phyloP scores from a whole-genome alignment of 2,329 filamentous ascomycete genomes.

The Paracamarosporium sp. region DNA sequence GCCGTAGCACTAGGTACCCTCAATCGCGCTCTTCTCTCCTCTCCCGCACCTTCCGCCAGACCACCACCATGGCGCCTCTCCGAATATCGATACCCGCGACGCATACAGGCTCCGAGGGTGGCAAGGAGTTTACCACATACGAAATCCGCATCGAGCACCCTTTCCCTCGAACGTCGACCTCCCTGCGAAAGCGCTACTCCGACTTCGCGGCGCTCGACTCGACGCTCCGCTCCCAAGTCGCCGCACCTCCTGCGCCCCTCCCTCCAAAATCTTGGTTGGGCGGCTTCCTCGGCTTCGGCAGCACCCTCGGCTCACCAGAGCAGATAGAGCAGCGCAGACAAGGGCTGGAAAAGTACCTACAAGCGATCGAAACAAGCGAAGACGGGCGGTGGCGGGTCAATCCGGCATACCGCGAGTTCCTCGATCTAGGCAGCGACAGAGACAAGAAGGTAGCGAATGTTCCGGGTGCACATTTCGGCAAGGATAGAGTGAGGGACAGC shows the following conservation, averaged over 20 bases:
- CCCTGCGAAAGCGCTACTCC: constrained; percentile 81
- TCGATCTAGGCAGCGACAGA: constrained; percentile 61
- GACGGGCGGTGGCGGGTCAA: constrained; percentile 79
- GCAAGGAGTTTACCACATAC: constrained; percentile 77
- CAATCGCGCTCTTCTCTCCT: background rate
- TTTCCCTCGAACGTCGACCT: constrained; percentile 76
- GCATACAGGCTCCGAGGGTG: constrained; percentile 56
- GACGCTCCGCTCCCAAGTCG: constrained; percentile 65
- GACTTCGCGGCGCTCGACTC: constrained; percentile 75
- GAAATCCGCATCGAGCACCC: constrained; percentile 79
- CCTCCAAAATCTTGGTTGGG: constrained; percentile 81
- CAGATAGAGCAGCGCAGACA: constrained; percentile 74
- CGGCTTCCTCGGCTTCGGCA: constrained; percentile 47
- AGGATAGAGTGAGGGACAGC: constrained; percentile 53
- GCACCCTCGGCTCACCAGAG: constrained; percentile 71
- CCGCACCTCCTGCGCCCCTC: constrained; percentile 71
- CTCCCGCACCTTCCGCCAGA: background rate
- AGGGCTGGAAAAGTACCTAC: constrained; percentile 74
- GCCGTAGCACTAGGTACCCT: background rate
- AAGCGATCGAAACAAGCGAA: constrained; percentile 73
- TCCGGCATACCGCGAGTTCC: constrained; percentile 73
- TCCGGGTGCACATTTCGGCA: constrained; percentile 45
- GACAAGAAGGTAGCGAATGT: constrained; percentile 26
- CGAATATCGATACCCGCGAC: constrained; percentile 56
- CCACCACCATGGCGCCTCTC: constrained; percentile 51